phyloP scores from a whole-genome alignment of 257 asterid genomes.

The Mentha longifolia region DNA sequence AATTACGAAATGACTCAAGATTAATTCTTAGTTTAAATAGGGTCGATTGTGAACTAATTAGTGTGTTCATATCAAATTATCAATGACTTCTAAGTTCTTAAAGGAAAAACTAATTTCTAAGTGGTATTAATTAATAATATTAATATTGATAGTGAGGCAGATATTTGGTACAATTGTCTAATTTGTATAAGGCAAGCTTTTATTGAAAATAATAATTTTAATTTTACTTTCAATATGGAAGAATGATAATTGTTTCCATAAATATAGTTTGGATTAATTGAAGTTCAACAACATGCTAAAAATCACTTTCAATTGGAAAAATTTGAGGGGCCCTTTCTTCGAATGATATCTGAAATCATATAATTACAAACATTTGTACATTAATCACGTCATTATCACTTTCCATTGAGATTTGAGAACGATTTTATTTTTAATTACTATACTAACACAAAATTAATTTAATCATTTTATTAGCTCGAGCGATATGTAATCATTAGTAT shows the following conservation, averaged over 20 bases:
- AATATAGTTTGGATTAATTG: background rate
- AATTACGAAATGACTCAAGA: background rate
- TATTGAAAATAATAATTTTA: background rate
- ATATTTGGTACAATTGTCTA: too few species aligned
- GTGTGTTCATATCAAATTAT: background rate
- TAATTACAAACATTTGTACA: slow-evolving; percentile 31
- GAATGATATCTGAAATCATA: slow-evolving; percentile 29
- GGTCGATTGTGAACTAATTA: background rate
- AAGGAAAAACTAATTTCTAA: background rate
- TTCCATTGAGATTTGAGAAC: slow-evolving; percentile 5
- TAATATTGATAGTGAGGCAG: too few species aligned
- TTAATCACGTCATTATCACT: slow-evolving; percentile 31
- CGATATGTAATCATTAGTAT: background rate
- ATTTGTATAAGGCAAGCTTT: background rate
- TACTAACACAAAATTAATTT: background rate
- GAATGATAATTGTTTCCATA: too few species aligned
- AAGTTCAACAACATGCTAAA: slow-evolving; percentile 26
- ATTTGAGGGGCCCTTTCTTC: slow-evolving; percentile 25
- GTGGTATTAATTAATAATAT: too few species aligned
- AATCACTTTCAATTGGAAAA: slow-evolving; percentile 34
- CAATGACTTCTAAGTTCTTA: background rate
- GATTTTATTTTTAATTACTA: slow-evolving; percentile 17
- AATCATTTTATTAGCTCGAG: background rate
- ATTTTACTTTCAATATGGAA: background rate
- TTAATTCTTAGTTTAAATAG: too few species aligned